A percentile compares a stretch with the other conserved stretches of the same genome.
These are phyloP conservation scores for Phanerochaete sordida DNA, from an alignment of 768 basidiomycete genomes.

Conservation along the genomic window DNA sequence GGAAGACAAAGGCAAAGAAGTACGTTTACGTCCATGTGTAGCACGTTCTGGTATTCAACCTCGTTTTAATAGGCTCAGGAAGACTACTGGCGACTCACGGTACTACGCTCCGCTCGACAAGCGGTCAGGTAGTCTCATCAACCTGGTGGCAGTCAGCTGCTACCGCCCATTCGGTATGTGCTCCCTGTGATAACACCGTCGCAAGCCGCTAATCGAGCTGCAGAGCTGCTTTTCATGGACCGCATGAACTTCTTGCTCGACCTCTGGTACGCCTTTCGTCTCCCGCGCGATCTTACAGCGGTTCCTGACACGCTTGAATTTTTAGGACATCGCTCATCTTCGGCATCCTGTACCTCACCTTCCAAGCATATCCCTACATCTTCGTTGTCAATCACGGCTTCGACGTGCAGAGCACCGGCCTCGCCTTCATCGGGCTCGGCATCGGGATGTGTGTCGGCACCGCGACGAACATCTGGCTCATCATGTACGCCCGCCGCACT, in stretches of 20 bases:
- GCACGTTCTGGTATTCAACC: neutral
- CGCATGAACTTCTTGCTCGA: slow-evolving; percentile 75
- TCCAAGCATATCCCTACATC: slow-evolving; percentile 57
- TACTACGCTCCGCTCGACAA: slow-evolving; percentile 63
- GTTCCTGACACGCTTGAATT: no score
- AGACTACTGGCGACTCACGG: slow-evolving; percentile 46
- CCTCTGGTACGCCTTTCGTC: no score
- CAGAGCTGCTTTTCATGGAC: slow-evolving; percentile 63
- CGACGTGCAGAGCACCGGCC: slow-evolving; percentile 46
- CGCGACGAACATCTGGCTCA: slow-evolving; percentile 35
- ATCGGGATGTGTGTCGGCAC: slow-evolving; percentile 36
- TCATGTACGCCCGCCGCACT: slow-evolving; percentile 19
- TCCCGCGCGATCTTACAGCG: no score
- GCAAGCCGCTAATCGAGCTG: neutral
- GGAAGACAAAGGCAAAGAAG: slow-evolving; percentile 57
- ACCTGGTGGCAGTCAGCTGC: slow-evolving; percentile 54
- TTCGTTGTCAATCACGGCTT: slow-evolving; percentile 47
- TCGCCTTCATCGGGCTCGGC: slow-evolving; percentile 50
- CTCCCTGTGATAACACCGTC: no score
- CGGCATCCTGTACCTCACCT: slow-evolving; percentile 45
- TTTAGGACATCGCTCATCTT: slow-evolving; percentile 37
- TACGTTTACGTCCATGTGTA: slow-evolving; percentile 17
- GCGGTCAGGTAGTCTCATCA: slow-evolving; percentile 38
- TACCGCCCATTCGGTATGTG: slow-evolving; percentile 68
- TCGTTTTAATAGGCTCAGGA: slow-evolving; percentile 41